Conservation (phyloP, 2,329 filamentous ascomycete genomes). For the Claviceps sp. region DNA sequence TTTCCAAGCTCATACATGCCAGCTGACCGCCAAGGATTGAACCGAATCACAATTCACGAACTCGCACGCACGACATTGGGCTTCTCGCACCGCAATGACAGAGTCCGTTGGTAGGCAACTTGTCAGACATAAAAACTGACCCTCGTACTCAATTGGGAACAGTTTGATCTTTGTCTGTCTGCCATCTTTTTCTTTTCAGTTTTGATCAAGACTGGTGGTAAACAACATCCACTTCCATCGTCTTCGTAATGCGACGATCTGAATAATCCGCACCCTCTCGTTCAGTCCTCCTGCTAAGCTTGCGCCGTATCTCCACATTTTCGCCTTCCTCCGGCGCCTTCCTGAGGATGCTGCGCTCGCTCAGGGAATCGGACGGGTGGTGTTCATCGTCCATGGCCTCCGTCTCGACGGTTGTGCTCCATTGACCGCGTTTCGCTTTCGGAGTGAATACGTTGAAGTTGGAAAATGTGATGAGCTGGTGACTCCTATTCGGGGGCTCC, state of each 20-base stretch:
- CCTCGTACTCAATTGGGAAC: too few relatives aligned
- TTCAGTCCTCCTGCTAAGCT: background rate
- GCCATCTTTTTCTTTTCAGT: background rate
- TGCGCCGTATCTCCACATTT: conserved; percentile 1
- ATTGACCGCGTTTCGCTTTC: conserved; percentile 1
- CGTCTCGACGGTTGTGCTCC: conserved; percentile 6
- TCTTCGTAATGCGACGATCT: conserved; percentile 3
- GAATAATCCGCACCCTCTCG: background rate
- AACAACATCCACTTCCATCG: conserved; percentile 3
- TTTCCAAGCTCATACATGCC: too few relatives aligned
- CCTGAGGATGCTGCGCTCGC: conserved; percentile 3
- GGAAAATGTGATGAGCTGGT: conserved; percentile 5
- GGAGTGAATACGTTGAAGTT: conserved; percentile 4
- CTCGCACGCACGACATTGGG: too few relatives aligned
- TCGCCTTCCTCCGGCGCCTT: background rate
- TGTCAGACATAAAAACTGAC: too few relatives aligned
- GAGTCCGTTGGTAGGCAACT: too few relatives aligned
- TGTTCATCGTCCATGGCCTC: background rate
- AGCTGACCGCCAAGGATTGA: too few relatives aligned
- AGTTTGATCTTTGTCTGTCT: too few relatives aligned
- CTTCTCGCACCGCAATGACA: too few relatives aligned
- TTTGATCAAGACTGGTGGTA: background rate
- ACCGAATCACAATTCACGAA: too few relatives aligned
- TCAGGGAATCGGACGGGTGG: background rate
- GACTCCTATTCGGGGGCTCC: background rate